A percentile compares a stretch with the other conserved stretches of the same genome.
These are phyloP conservation scores for Aspergillus fischeri DNA, from an alignment of 2,329 filamentous ascomycete genomes.

Conservation along the genomic window DNA sequence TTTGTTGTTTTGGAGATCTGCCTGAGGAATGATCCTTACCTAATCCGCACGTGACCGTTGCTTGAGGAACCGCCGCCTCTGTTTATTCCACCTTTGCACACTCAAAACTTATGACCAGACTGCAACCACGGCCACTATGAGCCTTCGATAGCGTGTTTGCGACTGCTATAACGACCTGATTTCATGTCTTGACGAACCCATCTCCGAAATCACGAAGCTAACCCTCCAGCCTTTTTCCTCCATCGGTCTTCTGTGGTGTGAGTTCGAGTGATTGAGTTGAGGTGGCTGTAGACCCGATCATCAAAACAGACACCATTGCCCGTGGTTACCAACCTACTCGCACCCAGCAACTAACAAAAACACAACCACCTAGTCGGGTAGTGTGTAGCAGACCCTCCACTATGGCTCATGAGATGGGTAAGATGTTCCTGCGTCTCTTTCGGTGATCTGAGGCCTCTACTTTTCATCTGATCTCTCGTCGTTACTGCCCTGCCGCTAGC, in stretches of 20 bases:
- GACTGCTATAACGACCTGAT: conserved; percentile 3
- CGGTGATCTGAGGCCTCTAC: neutral
- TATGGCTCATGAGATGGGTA: conserved; percentile 34
- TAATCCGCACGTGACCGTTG: conserved; percentile 37
- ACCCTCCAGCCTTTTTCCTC: neutral
- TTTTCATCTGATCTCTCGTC: neutral
- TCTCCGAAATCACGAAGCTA: neutral
- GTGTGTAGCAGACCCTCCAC: conserved; percentile 12
- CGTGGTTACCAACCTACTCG: conserved; percentile 22
- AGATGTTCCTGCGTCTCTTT: conserved; percentile 8
- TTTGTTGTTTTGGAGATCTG: neutral
- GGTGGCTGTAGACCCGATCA: conserved; percentile 18
- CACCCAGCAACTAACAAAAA: conserved; percentile 19
- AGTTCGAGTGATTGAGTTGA: conserved; percentile 15
- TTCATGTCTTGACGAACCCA: conserved; percentile 11
- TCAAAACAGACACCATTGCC: conserved; percentile 28
- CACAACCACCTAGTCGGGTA: conserved; percentile 12
- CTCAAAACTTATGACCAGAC: conserved; percentile 10
- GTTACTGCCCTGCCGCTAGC: conserved; percentile 3
- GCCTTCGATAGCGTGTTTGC: conserved; percentile 14
- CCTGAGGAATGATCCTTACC: conserved; percentile 21
- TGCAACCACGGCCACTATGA: conserved; percentile 20
- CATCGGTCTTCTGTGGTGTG: conserved; percentile 6
- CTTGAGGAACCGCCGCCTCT: conserved; percentile 40
- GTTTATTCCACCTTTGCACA: conserved; percentile 34